Conservation (phyloP, 2,329 filamentous ascomycete genomes). For the Exophiala phaeomuriformis region DNA sequence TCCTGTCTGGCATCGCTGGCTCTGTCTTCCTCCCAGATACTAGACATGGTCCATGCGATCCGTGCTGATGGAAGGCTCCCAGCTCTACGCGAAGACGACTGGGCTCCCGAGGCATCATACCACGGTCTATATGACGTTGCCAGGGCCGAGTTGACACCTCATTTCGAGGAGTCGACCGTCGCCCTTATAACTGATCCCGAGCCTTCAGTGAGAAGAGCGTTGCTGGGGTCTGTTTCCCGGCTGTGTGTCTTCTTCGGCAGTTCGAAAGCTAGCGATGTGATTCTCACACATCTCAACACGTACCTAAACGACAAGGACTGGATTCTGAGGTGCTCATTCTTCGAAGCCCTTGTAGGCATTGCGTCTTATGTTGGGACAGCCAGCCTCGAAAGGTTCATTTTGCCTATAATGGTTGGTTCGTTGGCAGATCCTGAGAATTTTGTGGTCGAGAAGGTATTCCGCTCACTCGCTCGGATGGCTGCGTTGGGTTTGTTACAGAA, state of each 20-base stretch:
- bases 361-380: constrained; percentile 82
- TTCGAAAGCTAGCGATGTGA: constrained; percentile 87
- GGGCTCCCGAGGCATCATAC: constrained; percentile 60
- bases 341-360: constrained; percentile 89
- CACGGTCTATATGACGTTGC: constrained; percentile 82
- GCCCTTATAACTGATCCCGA: constrained; percentile 80
- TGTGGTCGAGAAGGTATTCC: constrained; percentile 82
- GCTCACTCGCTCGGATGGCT: constrained; percentile 81
- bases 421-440: constrained; percentile 88
- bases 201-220: constrained; percentile 78
- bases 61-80: constrained; percentile 75
- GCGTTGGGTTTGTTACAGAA: constrained; percentile 80
- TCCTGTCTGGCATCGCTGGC: constrained; percentile 85
- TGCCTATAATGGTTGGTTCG: constrained; percentile 92
- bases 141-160: constrained; percentile 69
- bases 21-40: constrained; percentile 71
- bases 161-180: constrained; percentile 85
- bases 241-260: constrained; percentile 93
- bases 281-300: constrained; percentile 90
- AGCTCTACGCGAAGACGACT: constrained; percentile 67
- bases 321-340: constrained; percentile 94
- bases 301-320: constrained; percentile 95
- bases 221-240: constrained; percentile 82
- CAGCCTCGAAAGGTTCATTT: constrained; percentile 86
- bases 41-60: constrained; percentile 85